Evolutionary conservation across 1,284 basidiomycete genomes (phyloP), one percentile per base, ranked within the genome.

Genomic region (Agroathelia rolfsii): DNA sequence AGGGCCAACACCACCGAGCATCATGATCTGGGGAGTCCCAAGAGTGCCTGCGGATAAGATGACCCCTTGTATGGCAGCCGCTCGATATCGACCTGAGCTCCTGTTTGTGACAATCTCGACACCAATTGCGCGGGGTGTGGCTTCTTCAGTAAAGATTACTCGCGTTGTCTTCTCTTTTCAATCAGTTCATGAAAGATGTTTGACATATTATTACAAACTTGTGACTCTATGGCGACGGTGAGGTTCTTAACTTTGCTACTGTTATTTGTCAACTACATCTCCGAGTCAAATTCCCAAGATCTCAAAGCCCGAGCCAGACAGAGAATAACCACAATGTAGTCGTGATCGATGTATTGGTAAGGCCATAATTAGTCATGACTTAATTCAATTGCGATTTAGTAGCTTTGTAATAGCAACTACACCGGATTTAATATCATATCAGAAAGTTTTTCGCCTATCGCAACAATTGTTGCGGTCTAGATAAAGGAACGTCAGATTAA

Each of bases 1-100:
- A 30, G 61, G 55, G 1, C 69, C 69, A 31, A 72, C 55, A 8
- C 69, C 69, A 8, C 64, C 68, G 11, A 69, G 52, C 40, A 69
- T 52, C 3, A 73, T 55, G 3, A 71, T 45, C 19, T 62, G 61
- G 9, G 69, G 66, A 4, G 63, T 61, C 15, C 59, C 56, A 28
- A 71, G 47, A 1, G 58, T 41, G 3, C 67, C 69, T 3, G 57
- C 61, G 30, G 57, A 58, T 1, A 72, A 38, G 12, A 64, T 51
- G 13, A 67, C 51, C 36, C 66, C 63, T 20, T 51, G 51, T 15
- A 29, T 50, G 2, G 57, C 61, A 1, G 26, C 32, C 8, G 55
- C 51, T 14, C 41, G 38, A 34, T 43, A 64, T 5, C 46, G 41
- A 9, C 42, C 44, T 3, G 36, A 39, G 5, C 30, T 18, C 1